phyloP scores from a whole-genome alignment of 2,329 filamentous ascomycete genomes.

The Gnomoniopsis smithogilvyi region DNA sequence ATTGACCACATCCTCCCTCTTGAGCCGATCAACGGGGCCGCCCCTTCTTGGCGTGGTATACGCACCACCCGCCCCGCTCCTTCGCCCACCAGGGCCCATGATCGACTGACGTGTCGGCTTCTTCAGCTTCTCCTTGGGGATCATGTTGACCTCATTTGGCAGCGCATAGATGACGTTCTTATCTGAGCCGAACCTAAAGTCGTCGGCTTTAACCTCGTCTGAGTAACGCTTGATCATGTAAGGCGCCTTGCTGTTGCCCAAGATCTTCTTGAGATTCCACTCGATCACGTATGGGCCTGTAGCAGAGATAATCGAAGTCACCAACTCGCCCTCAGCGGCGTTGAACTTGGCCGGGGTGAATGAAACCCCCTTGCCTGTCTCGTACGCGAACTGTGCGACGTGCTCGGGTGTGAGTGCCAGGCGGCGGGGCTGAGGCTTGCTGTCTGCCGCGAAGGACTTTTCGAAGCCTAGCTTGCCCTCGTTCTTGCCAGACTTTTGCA shows the following conservation, averaged over 20 bases:
- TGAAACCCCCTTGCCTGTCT: slow-evolving; percentile 79
- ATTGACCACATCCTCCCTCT: slow-evolving; percentile 81
- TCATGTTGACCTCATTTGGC: slow-evolving; percentile 98
- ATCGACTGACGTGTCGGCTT: slow-evolving; percentile 93
- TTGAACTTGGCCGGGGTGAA: slow-evolving; percentile 97
- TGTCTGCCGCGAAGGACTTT: slow-evolving; percentile 84
- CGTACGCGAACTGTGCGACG: slow-evolving; percentile 95
- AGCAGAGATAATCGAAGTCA: slow-evolving; percentile 95
- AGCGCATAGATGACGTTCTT: slow-evolving; percentile 98
- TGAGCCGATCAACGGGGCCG: slow-evolving; percentile 40
- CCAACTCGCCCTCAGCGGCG: slow-evolving; percentile 72
- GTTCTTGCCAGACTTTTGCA: slow-evolving; percentile 92
- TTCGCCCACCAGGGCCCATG: slow-evolving; percentile 54
- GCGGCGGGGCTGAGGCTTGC: slow-evolving; percentile 89
- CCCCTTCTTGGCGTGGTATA: slow-evolving; percentile 14
- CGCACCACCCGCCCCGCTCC: slow-evolving; percentile 42
- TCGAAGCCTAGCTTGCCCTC: slow-evolving; percentile 98
- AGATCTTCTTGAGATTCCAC: slow-evolving; percentile 89
- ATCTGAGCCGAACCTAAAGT: slow-evolving; percentile 95
- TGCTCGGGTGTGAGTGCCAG: slow-evolving; percentile 86
- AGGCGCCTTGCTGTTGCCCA: slow-evolving; percentile 76
- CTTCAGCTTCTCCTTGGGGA: slow-evolving; percentile 79
- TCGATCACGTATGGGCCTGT: slow-evolving; percentile 96
- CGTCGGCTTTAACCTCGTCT: slow-evolving; percentile 95
- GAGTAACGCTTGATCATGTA: slow-evolving; percentile 97